Evolutionary conservation across 306 rosid species (phyloP), one percentile per base, ranked within the genome.

Genomic region (Fragaria nilgerrensis): DNA sequence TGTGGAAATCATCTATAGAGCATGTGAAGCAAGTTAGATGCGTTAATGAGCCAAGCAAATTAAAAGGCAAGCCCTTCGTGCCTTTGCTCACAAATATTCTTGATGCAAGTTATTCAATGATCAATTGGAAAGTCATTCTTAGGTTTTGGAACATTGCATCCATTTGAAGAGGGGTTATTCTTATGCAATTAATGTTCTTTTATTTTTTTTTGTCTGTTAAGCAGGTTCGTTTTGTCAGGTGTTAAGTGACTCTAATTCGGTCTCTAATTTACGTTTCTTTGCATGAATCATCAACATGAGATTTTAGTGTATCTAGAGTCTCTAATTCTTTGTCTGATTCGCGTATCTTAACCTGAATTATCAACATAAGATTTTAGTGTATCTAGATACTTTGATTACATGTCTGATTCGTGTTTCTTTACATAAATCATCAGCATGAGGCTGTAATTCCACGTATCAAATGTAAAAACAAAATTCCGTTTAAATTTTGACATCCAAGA

Each of bases 141-240:
- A 32, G 17, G 44, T 64, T 34, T 64, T 34, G 66, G 66, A 34
- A 34, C 3, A 64, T 15, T 17, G 69, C n/a, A 34, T 14, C 67
- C 67, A 61, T 59, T 0, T 12, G 9, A 63, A 16, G 14, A 23
- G 41, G 12, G 36, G n/a, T n/a, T 63, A 32, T 63, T 6, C 43
- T 63, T 55, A 7, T 59, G 2, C 67, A 61, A 9, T n/a, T n/a
- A n/a, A n/a, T 27, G 0, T 25, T 25, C n/a, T 5, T 12, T 25
- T 0, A n/a, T 0, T 0, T 27, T 56, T 7, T 0, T 27, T 13
- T 2, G 0, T 22, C 10, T 5, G 9, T 13, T 6, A 25, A 13
- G 10, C 14, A 61, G 1, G 14, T 41, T 29, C 11, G 8, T 29
- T 62, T 62, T 0, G 17, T 29, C 0, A 14, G n/a, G 68, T 62